Conservation (phyloP, 75 land plant species). For the Cupressus sempervirens region DNA sequence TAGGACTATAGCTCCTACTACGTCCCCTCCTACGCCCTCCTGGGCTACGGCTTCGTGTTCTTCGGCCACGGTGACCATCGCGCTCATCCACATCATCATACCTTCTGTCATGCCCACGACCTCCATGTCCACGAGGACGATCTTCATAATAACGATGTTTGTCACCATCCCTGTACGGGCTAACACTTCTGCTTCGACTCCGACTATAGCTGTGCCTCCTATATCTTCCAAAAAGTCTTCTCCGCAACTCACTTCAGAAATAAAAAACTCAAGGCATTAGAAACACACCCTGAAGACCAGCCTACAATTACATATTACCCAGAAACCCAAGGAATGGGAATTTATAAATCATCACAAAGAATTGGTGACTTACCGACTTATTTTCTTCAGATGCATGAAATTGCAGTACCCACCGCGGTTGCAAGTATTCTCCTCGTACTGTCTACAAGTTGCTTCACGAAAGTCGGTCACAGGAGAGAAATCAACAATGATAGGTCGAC, state of each 20-base stretch:
- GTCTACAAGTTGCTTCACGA: constrained; percentile 57
- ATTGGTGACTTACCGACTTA: constrained; percentile 23
- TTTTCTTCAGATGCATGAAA: constrained; percentile 56
- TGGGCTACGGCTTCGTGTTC: constrained; percentile 14
- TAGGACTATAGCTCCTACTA: constrained; percentile 23
- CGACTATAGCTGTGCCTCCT: constrained; percentile 28
- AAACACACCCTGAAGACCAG: neutral
- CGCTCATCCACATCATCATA: constrained; percentile 19
- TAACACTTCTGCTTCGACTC: constrained; percentile 24
- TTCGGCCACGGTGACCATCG: constrained; percentile 24
- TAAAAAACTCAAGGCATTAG: neutral
- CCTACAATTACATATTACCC: neutral
- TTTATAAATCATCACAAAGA: neutral
- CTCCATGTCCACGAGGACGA: constrained; percentile 14
- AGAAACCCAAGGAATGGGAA: neutral
- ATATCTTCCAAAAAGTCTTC: constrained; percentile 31
- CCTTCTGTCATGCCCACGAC: constrained; percentile 28
- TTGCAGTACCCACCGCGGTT: constrained; percentile 60
- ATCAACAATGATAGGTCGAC: constrained; percentile 52
- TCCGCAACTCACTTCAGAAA: constrained; percentile 22
- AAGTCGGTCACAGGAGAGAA: constrained; percentile 56
- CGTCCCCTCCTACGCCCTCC: constrained; percentile 10
- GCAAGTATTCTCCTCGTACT: constrained; percentile 60
- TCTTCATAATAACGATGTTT: constrained; percentile 19
- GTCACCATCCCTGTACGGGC: constrained; percentile 24